Evolutionary conservation across 2,329 filamentous ascomycete species (phyloP).

Genomic region (Aphanocladium album): DNA sequence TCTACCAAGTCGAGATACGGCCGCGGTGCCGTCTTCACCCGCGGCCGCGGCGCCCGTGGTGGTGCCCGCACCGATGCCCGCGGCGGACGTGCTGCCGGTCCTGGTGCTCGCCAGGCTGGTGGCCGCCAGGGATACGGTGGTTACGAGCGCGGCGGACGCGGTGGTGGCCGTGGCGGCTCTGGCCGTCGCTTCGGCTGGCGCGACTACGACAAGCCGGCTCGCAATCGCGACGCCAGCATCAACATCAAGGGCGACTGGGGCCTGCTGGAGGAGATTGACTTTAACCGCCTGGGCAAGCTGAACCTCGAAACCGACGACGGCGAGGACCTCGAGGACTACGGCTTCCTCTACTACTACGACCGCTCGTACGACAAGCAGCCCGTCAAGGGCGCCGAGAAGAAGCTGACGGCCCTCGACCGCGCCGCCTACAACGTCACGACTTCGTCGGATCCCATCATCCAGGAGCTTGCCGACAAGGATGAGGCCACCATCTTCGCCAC

Average conservation of each 20-base stretch:
- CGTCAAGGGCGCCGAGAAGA: constrained; percentile 82
- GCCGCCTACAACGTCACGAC: constrained; percentile 98
- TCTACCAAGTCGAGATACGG: constrained; percentile 82
- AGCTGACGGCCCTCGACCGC: constrained; percentile 82
- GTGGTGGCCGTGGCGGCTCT: constrained; percentile 60
- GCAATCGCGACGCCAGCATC: constrained; percentile 92
- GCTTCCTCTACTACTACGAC: constrained; percentile 98
- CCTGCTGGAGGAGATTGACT: constrained; percentile 97
- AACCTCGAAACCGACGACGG: constrained; percentile 93
- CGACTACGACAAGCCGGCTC: constrained; percentile 95
- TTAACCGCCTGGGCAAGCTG: constrained; percentile 88
- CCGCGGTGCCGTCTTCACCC: constrained; percentile 84
- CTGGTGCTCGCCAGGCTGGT: constrained; percentile 61
- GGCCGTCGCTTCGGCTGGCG: constrained; percentile 95
- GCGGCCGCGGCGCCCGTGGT: constrained; percentile 72
- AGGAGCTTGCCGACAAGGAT: constrained; percentile 92
- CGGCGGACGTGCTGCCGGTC: constrained; percentile 54
- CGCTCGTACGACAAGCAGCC: constrained; percentile 89
- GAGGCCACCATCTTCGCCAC: constrained; percentile 97
- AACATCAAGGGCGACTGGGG: constrained; percentile 95
- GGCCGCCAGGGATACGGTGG: constrained; percentile 31
- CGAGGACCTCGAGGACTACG: constrained; percentile 91
- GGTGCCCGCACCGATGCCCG: constrained; percentile 62
- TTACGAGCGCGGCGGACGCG: constrained; percentile 70
- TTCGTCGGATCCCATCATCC: constrained; percentile 91